A percentile compares a stretch with the other conserved stretches of the same genome.
These are phyloP conservation scores for Nannochloropsis salina DNA, from an alignment of 108 stramenopile species.

Conservation along the genomic window DNA sequence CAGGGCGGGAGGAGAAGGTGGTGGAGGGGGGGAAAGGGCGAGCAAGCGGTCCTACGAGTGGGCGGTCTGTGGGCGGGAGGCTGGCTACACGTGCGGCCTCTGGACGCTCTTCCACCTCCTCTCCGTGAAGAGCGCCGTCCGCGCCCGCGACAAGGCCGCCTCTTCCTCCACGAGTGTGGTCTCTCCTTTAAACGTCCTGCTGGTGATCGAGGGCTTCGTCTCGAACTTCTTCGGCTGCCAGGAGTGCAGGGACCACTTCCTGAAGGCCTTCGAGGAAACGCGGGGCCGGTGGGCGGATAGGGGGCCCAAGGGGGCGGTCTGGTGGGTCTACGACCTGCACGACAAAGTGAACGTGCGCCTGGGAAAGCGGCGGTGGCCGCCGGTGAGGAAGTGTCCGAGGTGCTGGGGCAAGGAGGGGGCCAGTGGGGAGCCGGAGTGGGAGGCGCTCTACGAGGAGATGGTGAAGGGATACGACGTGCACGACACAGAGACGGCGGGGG, in stretches of 20 bases:
- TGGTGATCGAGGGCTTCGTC: neutral
- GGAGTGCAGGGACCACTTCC: neutral
- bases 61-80: neutral
- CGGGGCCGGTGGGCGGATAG: neutral
- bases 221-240: neutral
- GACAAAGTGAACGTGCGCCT: neutral
- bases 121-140: neutral
- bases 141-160: neutral
- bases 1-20: neutral
- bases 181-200: neutral
- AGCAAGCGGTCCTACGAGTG: neutral
- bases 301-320: neutral
- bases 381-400: neutral
- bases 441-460: neutral
- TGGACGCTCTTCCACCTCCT: neutral
- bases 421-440: constrained; percentile 8
- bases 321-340: neutral
- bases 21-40: neutral
- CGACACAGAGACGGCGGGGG: neutral
- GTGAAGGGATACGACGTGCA: neutral
- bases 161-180: neutral
- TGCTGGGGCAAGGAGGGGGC: neutral
- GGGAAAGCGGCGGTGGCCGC: neutral
- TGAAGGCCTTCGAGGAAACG: neutral
- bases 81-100: neutral